Conservation (phyloP, 2,329 filamentous ascomycete species). For the Pseudocercospora fijiensis region DNA sequence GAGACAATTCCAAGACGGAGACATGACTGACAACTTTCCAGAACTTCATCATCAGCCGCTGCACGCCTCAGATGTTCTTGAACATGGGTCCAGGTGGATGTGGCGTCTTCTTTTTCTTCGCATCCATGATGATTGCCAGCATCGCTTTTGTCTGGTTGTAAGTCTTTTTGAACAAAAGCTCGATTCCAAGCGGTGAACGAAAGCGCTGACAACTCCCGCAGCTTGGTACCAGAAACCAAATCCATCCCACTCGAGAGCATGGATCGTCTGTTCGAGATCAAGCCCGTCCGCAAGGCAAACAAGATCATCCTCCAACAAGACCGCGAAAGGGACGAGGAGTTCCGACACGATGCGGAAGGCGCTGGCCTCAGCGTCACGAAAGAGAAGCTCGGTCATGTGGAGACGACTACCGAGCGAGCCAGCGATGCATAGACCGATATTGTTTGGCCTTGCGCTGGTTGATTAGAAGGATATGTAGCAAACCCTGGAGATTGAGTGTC, state of each 20-base stretch:
- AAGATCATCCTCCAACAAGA: conserved; percentile 42
- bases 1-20: not conserved
- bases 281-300: conserved; percentile 45
- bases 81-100: conserved; percentile 43
- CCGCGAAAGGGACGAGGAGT: conserved; percentile 42
- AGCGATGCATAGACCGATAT: conserved; percentile 15
- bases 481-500: conserved; percentile 17
- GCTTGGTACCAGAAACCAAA: conserved; percentile 45
- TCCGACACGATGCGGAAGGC: conserved; percentile 43
- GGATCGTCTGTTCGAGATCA: conserved; percentile 49
- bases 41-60: conserved; percentile 68
- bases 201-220: not conserved
- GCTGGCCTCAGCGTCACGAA: conserved; percentile 40
- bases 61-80: conserved; percentile 63
- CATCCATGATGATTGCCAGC: conserved; percentile 47
- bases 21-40: conserved; percentile 50
- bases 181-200: not conserved
- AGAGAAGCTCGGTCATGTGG: conserved; percentile 38
- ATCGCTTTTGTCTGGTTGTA: conserved; percentile 48
- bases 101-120: conserved; percentile 49
- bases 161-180: not conserved
- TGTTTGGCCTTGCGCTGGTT: not conserved
- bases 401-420: conserved; percentile 28
- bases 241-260: conserved; percentile 48
- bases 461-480: not conserved